Base-by-base conservation (phyloP, 768 basidiomycete species). In the Boletus pseudo-olivaceus region DNA sequence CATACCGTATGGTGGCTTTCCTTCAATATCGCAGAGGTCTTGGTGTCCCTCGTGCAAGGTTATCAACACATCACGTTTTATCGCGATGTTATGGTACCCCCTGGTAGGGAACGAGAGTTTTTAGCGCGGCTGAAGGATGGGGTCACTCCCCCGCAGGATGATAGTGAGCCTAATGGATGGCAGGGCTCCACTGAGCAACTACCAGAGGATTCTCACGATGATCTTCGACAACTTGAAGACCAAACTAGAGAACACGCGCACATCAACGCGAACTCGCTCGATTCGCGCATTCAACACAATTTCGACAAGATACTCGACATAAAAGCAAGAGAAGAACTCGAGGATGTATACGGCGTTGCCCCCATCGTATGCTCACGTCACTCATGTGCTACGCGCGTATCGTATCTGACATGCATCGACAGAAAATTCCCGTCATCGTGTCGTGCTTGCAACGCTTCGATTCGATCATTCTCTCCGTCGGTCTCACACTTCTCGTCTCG, bases 351-450 rank as follows among this genome's bases (percentile, higher is more conserved):
- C 62, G 90, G 90, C 2, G 69, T 88, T n/a, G 87, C 91, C 3
- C 76, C 87, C 37, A 83, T 93, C 43, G 88, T 90, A 68, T 59
- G 86, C 11, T 40, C 2, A n/a, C 20, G 48, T 20, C 49, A 23
- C 29, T 37, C 27, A 12, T 44, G 41, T 23, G 7, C 19, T 35
- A 4, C n/a, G 42, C n/a, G 33, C 2, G 12, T 7, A 19, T 47
- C 8, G 19, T 20, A 17, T 51, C 45, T 61, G 57, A 53, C 60
- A 34, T 17, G 53, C 41, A 19, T 17, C 8, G 34, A 20, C 62
- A 89, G 88, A 78, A 77, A 57, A 88, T 93, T 30, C 90, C 90
- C 1, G 83, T 88, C 3, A 88, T 92, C 65, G 78, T 93, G 19
- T 82, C 85, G 8, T 87, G 84, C 63, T 75, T 93, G 49, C 87